Base-by-base conservation (phyloP, 305 asterid genomes). In the Fraxinus angustifolia region DNA sequence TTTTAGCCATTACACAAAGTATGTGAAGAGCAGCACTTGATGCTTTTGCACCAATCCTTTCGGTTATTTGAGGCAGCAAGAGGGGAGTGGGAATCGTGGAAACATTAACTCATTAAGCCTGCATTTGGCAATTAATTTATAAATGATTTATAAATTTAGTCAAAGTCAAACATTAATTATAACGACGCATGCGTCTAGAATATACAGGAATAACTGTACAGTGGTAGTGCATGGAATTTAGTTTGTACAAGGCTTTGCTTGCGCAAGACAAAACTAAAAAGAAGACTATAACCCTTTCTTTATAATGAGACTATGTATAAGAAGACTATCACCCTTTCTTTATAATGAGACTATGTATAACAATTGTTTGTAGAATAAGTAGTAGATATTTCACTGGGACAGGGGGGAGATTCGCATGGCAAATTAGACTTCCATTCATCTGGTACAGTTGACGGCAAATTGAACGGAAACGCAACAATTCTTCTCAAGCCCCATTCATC, bases 361-460 rank as follows among this genome's bases (percentile, higher is more conserved):
- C 90, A 84, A 74, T 91, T 88, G 91, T 85, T 80, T 35, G 97
- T 77, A n/a, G 93, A 92, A 83, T 83, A 86, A 40, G 86, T 86
- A 14, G 93, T 75, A 12, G 97, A 91, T 36, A 88, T 83, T 79
- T 90, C 95, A 80, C 92, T 88, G 30, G 92, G 91, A 87, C 93
- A 87, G 6, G 92, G 84, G 12, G 97, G 93, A 58, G 96, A 90
- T 58, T 91, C 95, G 96, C 98, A 93, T 40, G 91, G 30, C 14
- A 58, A 19, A 58, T 58, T 17, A 7, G 30, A 58, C 5, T 58
- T 7, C 68, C 30, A 19, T 58, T 58, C 68, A 58, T 58, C 68
- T 58, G 30, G 4, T 58, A 19, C 12, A 7, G 68, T 58, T 58
- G 30, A 58, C 19, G 68, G 87, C 86, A 90, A 82, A 87, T 90